Evolutionary conservation across 352 stramenopile genomes (phyloP).

Genomic region (Phytophthora cryptogea): DNA sequence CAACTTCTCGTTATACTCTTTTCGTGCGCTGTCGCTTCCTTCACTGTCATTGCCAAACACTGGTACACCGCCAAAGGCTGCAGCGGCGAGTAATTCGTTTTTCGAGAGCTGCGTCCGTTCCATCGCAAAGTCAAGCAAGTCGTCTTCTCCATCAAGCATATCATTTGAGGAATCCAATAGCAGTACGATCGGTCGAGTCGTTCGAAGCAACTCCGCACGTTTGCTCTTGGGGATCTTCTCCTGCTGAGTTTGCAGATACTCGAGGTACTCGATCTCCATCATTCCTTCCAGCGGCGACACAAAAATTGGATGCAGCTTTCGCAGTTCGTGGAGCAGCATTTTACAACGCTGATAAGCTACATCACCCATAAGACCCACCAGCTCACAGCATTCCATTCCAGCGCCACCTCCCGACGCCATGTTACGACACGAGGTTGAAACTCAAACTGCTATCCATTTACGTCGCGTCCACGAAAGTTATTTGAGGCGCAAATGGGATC

Average conservation of each 20-base stretch:
- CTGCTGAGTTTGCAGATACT: conserved; percentile 37
- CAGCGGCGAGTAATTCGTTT: conserved; percentile 55
- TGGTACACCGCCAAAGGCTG: conserved; percentile 43
- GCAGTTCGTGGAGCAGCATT: conserved; percentile 64
- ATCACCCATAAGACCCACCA: conserved; percentile 61
- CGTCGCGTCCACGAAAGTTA: conserved; percentile 1
- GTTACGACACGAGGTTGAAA: background rate
- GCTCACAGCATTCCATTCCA: conserved; percentile 49
- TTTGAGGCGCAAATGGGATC: conserved; percentile 9
- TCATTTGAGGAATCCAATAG: conserved; percentile 41
- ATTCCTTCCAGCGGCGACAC: conserved; percentile 53
- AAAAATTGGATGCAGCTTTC: conserved; percentile 52
- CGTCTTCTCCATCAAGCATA: conserved; percentile 64
- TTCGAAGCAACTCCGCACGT: conserved; percentile 30
- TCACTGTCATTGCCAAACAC: conserved; percentile 18
- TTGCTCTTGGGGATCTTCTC: conserved; percentile 39
- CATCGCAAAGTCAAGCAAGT: conserved; percentile 56
- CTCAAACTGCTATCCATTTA: conserved; percentile 6
- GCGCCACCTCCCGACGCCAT: conserved; percentile 22
- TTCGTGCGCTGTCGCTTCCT: conserved; percentile 13
- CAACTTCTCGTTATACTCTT: conserved; percentile 38
- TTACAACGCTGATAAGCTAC: conserved; percentile 64
- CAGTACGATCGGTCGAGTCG: conserved; percentile 52
- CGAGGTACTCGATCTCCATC: conserved; percentile 61
- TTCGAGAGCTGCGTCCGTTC: conserved; percentile 56